Conservation (phyloP, 2,329 filamentous ascomycete genomes). For the Nigrospora osmanthi region DNA sequence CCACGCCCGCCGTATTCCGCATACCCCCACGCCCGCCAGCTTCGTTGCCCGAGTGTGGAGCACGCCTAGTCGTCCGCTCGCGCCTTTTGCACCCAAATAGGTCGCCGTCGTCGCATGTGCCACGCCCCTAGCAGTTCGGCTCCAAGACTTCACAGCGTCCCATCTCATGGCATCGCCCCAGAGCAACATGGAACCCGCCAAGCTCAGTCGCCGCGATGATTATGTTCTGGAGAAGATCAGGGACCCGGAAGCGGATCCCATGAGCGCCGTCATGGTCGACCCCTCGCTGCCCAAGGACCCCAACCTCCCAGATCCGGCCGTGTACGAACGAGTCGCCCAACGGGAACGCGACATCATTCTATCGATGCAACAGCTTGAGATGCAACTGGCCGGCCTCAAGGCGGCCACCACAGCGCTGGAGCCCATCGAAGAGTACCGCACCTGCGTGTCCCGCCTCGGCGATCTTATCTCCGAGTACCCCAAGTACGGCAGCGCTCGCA, state of each 20-base stretch:
- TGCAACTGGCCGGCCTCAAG: conserved; percentile 37
- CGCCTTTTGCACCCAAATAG: no score
- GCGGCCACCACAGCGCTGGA: conserved; percentile 24
- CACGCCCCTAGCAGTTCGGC: no score
- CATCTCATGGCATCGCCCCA: background rate
- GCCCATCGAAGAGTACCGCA: conserved; percentile 35
- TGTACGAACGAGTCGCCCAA: conserved; percentile 43
- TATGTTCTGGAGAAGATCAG: conserved; percentile 59
- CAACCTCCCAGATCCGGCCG: conserved; percentile 38
- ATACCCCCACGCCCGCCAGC: no score
- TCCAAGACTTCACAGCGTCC: no score
- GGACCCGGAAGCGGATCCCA: conserved; percentile 56
- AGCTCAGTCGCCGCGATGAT: conserved; percentile 50
- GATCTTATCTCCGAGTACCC: conserved; percentile 50
- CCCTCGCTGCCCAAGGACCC: conserved; percentile 48
- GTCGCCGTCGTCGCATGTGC: no score
- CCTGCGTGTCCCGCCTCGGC: conserved; percentile 41
- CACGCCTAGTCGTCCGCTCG: no score
- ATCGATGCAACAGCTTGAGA: conserved; percentile 46
- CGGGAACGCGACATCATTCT: conserved; percentile 46
- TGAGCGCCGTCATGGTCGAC: conserved; percentile 45
- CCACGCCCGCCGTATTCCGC: no score
- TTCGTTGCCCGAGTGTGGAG: no score
- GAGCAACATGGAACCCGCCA: conserved; percentile 34
- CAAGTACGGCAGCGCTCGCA: conserved; percentile 62